Evolutionary conservation across 306 rosid genomes (phyloP).

Genomic region (Begonia loranthoides): DNA sequence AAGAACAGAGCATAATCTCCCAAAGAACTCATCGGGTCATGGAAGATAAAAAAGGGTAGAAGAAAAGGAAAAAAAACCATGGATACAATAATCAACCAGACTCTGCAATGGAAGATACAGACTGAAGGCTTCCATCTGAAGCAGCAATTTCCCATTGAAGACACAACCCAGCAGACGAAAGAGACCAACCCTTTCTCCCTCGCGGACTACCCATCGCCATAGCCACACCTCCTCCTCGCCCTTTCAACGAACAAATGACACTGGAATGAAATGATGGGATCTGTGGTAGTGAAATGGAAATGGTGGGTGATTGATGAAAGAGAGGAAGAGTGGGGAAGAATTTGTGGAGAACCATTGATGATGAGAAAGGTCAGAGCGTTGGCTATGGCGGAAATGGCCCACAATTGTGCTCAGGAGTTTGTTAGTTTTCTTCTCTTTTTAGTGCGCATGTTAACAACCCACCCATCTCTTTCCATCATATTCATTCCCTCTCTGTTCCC

Average conservation of each 20-base stretch:
- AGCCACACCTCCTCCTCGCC: too few species aligned
- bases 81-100: too few species aligned
- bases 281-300: too few species aligned
- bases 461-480: not conserved
- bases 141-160: slow-evolving; percentile 84
- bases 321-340: too few species aligned
- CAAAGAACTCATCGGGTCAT: too few species aligned
- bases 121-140: slow-evolving; percentile 46
- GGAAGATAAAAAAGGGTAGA: too few species aligned
- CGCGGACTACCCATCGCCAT: slow-evolving; percentile 28
- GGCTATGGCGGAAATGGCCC: slow-evolving; percentile 51
- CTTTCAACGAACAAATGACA: slow-evolving; percentile 15
- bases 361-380: slow-evolving; percentile 6
- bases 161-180: slow-evolving; percentile 20
- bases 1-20: too few species aligned
- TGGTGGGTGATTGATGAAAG: slow-evolving; percentile 14
- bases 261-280: slow-evolving; percentile 3
- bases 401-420: slow-evolving; percentile 6
- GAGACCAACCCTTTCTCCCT: slow-evolving; percentile 13
- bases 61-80: too few species aligned
- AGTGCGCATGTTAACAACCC: not conserved
- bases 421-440: slow-evolving; percentile 1
- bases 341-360: too few species aligned
- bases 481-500: too few species aligned
- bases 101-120: slow-evolving; percentile 77